phyloP scores from a whole-genome alignment of 2,329 filamentous ascomycete genomes.

The Cladosporium velox region DNA sequence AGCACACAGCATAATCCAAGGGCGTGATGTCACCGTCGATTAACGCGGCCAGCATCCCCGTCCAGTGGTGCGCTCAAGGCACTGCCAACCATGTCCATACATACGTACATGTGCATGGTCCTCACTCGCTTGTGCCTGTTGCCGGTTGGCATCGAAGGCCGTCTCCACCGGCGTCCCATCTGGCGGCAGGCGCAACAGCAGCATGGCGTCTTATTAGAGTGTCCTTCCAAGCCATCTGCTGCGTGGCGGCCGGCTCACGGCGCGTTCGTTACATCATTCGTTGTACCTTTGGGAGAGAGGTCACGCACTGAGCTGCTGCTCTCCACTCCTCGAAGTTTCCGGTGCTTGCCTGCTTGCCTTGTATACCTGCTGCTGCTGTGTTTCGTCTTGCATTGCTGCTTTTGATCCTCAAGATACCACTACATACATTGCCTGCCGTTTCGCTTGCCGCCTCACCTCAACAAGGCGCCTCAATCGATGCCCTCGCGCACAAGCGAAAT shows the following conservation, averaged over 20 bases:
- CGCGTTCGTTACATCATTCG: conserved; percentile 13
- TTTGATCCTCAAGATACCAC: neutral
- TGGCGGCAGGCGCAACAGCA: neutral
- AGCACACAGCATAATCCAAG: neutral
- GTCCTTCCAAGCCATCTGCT: neutral
- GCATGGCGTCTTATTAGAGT: neutral
- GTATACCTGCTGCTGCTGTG: neutral
- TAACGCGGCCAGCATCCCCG: neutral
- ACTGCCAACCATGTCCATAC: neutral
- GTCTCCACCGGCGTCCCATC: neutral
- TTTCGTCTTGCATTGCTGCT: neutral
- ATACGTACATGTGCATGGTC: neutral
- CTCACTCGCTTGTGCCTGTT: conserved; percentile 7
- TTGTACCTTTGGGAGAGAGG: conserved; percentile 2
- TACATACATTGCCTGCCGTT: neutral
- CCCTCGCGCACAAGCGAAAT: conserved; percentile 15
- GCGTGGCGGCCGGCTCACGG: conserved; percentile 10
- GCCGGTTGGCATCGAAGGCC: neutral
- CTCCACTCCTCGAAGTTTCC: conserved; percentile 3
- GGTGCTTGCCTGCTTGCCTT: neutral
- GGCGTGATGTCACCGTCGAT: conserved; percentile 9
- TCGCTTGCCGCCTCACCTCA: conserved; percentile 11
- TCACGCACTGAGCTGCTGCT: neutral
- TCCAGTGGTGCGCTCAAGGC: neutral
- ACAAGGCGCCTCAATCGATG: neutral